Evolutionary conservation across 352 stramenopile genomes (phyloP).

Genomic region (Pythium aquatile): DNA sequence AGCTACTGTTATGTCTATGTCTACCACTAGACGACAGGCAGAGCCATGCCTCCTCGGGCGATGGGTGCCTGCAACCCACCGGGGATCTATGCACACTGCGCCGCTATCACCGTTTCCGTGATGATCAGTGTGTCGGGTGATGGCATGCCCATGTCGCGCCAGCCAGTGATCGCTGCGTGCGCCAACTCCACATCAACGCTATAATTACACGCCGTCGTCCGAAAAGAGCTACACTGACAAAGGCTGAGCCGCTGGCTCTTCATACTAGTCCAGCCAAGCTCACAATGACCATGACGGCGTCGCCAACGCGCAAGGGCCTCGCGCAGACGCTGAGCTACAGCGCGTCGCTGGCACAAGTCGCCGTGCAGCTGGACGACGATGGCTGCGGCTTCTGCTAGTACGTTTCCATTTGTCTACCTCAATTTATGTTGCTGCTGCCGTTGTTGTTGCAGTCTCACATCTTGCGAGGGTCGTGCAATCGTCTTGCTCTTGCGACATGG

Average conservation of each 20-base stretch:
- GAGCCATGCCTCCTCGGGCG: too few relatives aligned
- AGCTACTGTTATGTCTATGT: too few relatives aligned
- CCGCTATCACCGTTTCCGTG: not conserved
- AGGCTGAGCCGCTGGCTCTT: not conserved
- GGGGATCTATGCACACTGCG: not conserved
- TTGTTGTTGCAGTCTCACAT: not conserved
- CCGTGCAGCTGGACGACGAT: conserved; percentile 50
- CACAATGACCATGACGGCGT: not conserved
- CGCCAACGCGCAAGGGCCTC: conserved; percentile 10
- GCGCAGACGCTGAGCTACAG: conserved; percentile 33
- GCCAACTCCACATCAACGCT: not conserved
- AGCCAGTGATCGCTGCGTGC: not conserved
- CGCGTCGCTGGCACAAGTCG: conserved; percentile 38
- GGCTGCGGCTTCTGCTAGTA: conserved; percentile 78
- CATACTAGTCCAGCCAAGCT: not conserved
- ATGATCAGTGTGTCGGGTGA: not conserved
- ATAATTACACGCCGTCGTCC: not conserved
- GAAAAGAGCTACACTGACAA: not conserved
- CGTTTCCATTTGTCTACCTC: conserved; percentile 8
- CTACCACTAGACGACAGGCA: too few relatives aligned
- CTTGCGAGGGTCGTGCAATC: not conserved
- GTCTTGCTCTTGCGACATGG: not conserved
- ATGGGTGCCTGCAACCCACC: not conserved
- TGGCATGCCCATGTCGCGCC: not conserved
- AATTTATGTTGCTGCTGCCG: not conserved